phyloP scores from a whole-genome alignment of 2,329 filamentous ascomycete genomes.

The Grosmannia huntii region DNA sequence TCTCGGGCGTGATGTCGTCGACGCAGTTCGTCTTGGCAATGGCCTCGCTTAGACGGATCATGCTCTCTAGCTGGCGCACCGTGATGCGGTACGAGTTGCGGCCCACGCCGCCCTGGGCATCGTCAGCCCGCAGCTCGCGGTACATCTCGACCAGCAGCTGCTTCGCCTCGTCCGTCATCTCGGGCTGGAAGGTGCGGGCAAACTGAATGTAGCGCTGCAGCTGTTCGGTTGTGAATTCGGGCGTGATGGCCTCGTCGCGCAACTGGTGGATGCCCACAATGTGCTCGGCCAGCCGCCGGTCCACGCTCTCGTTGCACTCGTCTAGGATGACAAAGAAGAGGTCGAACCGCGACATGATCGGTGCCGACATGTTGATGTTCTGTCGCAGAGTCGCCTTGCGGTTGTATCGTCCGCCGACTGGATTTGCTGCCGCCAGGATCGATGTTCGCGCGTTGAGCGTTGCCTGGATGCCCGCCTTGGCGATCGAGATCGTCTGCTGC shows the following conservation, averaged over 20 bases:
- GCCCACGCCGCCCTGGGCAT: constrained; percentile 86
- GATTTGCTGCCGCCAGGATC: constrained; percentile 92
- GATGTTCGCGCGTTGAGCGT: constrained; percentile 92
- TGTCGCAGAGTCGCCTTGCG: constrained; percentile 84
- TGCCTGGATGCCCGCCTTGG: constrained; percentile 95
- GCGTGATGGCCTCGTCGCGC: constrained; percentile 79
- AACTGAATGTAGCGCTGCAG: constrained; percentile 96
- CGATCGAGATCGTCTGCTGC: constrained; percentile 98
- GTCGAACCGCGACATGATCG: constrained; percentile 99
- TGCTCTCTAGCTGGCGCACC: constrained; percentile 84
- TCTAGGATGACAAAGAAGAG: constrained; percentile 96
- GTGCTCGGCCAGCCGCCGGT: constrained; percentile 83
- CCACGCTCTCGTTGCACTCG: constrained; percentile 85
- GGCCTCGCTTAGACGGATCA: constrained; percentile 93
- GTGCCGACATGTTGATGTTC: constrained; percentile 97
- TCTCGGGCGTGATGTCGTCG: constrained; percentile 69
- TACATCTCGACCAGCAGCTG: constrained; percentile 79
- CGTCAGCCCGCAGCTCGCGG: constrained; percentile 86
- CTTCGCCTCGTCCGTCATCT: constrained; percentile 82
- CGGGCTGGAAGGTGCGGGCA: constrained; percentile 83
- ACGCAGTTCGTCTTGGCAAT: constrained; percentile 97
- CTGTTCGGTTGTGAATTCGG: constrained; percentile 92
- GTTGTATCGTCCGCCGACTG: constrained; percentile 92
- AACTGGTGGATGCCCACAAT: constrained; percentile 91
- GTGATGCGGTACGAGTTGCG: constrained; percentile 96